Base-by-base conservation (phyloP, 352 stramenopile species). In the Phytophthora agathidicida region DNA sequence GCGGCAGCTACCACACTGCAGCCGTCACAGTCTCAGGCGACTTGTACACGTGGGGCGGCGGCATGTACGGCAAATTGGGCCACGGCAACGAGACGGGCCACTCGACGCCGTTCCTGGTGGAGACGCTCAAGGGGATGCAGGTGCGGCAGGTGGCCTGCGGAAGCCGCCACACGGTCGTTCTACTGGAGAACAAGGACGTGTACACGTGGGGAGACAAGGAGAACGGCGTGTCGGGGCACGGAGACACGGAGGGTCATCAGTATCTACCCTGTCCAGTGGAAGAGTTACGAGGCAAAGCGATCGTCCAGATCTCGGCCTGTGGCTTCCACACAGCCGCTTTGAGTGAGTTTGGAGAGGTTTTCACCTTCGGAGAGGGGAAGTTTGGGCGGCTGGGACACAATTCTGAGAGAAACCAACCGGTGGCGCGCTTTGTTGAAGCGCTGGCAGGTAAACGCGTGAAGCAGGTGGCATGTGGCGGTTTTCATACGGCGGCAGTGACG, bases 141-240 rank as follows among this genome's bases (percentile, higher is more conserved):
- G 89, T 98, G 42, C 75, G 83, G 11, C 92, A 98, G 52, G 96
- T 99, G 46, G 96, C 96, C 5, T 99, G 96, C 64, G 96, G 96
- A 17, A 96, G 79, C 49, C 83, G 95, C 17, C 96, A 99, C 68
- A 99, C 96, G 1, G 93, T 96, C 3, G 94, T 97, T 28, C 65
- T 97, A 35, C 72, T 96, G 5, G 81, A 94, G 53, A 91, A 83
- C 59, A 87, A 79, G 46, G 85, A 96, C 63, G 91, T 97, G 48
- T 97, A 97, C 67, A 96, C 89, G 33, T 98, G 95, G 95, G 95
- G 95, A 19, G 95, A 98, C 66, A 97, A 97, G 57, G 94, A 98
- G 67, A 98, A 98, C 74, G 94, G 96, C 28, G 94, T 98, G 1
- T 94, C 92, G 8, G 96, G 96, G 13, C 91, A 98, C 56, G 94